Conservation (phyloP, 139 green algal genomes). For the Chlorella sp. region DNA sequence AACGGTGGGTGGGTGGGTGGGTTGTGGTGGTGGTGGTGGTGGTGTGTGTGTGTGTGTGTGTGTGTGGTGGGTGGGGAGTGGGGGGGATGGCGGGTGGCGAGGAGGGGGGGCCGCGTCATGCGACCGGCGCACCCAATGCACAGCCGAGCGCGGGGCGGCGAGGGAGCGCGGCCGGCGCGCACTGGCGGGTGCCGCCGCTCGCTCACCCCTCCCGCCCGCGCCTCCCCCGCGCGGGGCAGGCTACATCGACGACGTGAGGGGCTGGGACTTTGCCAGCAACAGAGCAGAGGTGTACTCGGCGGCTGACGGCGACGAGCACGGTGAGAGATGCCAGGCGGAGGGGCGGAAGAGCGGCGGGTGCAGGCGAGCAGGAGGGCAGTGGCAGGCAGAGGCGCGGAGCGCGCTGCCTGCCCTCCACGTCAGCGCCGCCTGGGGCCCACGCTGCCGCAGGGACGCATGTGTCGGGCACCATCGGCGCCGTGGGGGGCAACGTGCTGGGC, state of each 20-base stretch:
- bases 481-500: background rate
- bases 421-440: too few species aligned
- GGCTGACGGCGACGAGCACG: background rate
- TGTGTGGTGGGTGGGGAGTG: too few species aligned
- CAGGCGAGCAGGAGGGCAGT: too few species aligned
- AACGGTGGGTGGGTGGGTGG: conserved; percentile 43
- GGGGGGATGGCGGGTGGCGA: too few species aligned
- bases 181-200: background rate
- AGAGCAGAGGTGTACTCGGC: background rate
- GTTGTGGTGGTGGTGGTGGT: background rate
- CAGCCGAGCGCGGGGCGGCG: too few species aligned
- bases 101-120: too few species aligned
- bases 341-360: too few species aligned
- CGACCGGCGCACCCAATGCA: too few species aligned
- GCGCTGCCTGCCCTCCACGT: too few species aligned
- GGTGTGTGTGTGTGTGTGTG: background rate
- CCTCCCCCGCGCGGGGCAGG: background rate
- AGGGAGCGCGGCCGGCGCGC: background rate
- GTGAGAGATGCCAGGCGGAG: background rate
- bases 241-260: background rate
- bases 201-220: background rate
- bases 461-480: conserved; percentile 46
- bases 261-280: conserved; percentile 1
- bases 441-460: conserved; percentile 45
- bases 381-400: too few species aligned